These are phyloP conservation scores for Stramenopiles sp. DNA, from an alignment of 352 stramenopile species.

Conservation along the genomic window DNA sequence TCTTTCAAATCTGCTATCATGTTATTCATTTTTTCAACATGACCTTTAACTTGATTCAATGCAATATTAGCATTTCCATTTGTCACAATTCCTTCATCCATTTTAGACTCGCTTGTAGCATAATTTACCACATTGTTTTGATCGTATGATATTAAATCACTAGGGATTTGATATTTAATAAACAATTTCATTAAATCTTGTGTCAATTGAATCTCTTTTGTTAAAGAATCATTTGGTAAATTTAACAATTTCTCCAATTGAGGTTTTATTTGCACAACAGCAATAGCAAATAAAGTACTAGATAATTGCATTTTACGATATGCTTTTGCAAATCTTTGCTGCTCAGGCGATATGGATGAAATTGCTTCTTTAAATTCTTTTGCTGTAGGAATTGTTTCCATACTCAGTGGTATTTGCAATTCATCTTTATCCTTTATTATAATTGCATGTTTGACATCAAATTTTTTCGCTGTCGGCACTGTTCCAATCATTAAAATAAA, in stretches of 20 bases:
- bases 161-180: constrained; percentile 44
- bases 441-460: constrained; percentile 42
- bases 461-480: constrained; percentile 25
- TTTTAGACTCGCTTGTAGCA: no score
- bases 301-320: constrained; percentile 41
- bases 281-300: constrained; percentile 36
- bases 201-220: constrained; percentile 42
- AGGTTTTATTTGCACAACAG: constrained; percentile 41
- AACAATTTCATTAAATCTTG: constrained; percentile 43
- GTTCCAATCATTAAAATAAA: constrained; percentile 43
- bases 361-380: constrained; percentile 54
- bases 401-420: constrained; percentile 34
- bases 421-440: constrained; percentile 39
- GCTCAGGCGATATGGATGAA: constrained; percentile 36
- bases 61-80: no score
- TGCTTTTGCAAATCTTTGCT: constrained; percentile 37
- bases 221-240: constrained; percentile 22
- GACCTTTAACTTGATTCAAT: constrained; percentile 28
- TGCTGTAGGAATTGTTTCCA: constrained; percentile 40
- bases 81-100: no score
- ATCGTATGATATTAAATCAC: constrained; percentile 36
- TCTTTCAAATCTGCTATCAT: constrained; percentile 31
- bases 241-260: constrained; percentile 38
- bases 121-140: no score
- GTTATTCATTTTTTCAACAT: constrained; percentile 32